Percentiles rank a stretch among this genome's conserved stretches.
Evolutionary conservation across 2,329 filamentous ascomycete species (phyloP).

Genomic region (Phyllosticta citriasiana): DNA sequence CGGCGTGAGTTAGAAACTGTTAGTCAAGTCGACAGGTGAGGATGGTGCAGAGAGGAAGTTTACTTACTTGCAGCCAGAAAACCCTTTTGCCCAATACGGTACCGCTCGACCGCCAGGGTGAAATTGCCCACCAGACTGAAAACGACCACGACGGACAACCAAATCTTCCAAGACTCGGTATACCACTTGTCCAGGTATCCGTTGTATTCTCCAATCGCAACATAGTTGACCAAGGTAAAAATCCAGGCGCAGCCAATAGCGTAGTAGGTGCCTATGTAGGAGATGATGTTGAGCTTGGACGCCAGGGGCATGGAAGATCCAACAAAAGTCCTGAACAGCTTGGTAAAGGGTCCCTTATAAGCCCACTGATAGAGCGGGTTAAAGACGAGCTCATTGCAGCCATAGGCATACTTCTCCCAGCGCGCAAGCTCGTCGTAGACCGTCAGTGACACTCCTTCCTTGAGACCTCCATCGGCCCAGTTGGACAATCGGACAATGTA

Average conservation of each 20-base stretch:
- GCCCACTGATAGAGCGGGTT: constrained; percentile 55
- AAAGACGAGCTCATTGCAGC: constrained; percentile 62
- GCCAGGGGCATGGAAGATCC: constrained; percentile 51
- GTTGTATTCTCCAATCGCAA: constrained; percentile 61
- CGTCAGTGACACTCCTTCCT: constrained; percentile 63
- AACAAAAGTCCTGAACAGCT: constrained; percentile 52
- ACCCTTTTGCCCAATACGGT: constrained; percentile 3
- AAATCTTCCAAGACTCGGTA: constrained; percentile 8
- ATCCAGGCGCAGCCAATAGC: constrained; percentile 58
- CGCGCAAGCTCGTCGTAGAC: constrained; percentile 63
- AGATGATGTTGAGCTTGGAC: constrained; percentile 61
- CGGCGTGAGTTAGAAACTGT: not conserved
- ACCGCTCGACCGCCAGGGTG: constrained; percentile 3
- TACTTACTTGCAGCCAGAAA: constrained; percentile 2
- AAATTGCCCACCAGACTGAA: constrained; percentile 5
- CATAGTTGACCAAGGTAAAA: constrained; percentile 60
- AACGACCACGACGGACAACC: constrained; percentile 7
- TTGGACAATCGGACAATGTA: constrained; percentile 59
- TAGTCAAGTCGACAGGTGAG: not conserved
- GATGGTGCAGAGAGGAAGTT: not conserved
- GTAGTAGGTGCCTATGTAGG: constrained; percentile 63
- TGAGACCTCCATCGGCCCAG: constrained; percentile 60
- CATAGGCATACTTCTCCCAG: constrained; percentile 67
- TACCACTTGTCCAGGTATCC: constrained; percentile 26
- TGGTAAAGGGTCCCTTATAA: constrained; percentile 53